Evolutionary conservation across 768 basidiomycete genomes (phyloP), one percentile per base, ranked within the genome.

Genomic region (Tulasnella sp.): DNA sequence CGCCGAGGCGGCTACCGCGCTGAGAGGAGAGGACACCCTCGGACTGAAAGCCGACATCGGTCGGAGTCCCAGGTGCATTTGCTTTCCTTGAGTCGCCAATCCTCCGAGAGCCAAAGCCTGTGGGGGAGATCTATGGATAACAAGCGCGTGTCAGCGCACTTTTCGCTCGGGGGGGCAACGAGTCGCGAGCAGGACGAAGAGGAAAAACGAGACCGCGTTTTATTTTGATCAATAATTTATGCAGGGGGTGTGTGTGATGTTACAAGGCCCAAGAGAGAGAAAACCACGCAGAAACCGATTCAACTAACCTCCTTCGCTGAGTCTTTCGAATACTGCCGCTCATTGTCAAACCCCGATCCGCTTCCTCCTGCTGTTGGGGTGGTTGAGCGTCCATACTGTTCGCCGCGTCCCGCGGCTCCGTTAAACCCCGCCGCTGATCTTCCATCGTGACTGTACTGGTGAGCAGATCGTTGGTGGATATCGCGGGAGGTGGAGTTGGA

Each of bases 401-500:
- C 40, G 44, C 78, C 46, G 46, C 75, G 46, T 76, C 78, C 78
- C 56, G 71, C 78, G 42, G 44, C 78, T 73, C 40, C 73, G 31
- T 38, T 72, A 42, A 52, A 78, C 71, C 48, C 78, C 58, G 76
- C 68, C 42, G 38, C 27, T 52, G 36, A 68, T 72, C 78, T 46
- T 72, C 73, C 77, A 78, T 52, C 77, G 24, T 76, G 46, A 56
- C 38, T 52, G 56, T 38, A 76, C 46, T 76, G 75, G 46, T 76
- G 75, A 68, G 62, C 62, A 68, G 62, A 68, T 56, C 71, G 38
- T 36, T 72, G 44, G 71, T 79, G 68, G 42, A 74, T 39, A 52
- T 79, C 78, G 78, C 78, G 78, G 78, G 78, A 79, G 78, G 78
- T 52, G 78, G 78, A 68, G 71, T 44, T 79, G 71, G 78, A 72